These are phyloP conservation scores for Aspergillus proliferans DNA, from an alignment of 2,329 filamentous ascomycete species.

Conservation along the genomic window DNA sequence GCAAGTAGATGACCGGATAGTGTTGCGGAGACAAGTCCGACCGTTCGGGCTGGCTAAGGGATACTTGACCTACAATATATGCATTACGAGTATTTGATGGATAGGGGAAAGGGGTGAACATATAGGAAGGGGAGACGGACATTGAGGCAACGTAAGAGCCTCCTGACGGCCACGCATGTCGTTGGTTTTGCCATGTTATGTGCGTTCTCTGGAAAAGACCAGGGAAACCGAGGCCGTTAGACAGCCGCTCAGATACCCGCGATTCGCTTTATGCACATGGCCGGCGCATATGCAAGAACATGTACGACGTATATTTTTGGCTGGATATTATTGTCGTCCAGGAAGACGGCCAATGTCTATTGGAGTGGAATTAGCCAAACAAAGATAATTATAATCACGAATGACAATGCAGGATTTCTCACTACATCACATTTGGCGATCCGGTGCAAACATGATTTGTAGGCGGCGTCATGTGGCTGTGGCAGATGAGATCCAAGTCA, in stretches of 20 bases:
- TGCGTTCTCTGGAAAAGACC: neutral
- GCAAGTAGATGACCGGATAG: constrained; percentile 19
- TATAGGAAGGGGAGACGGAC: too few relatives aligned
- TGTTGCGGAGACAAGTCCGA: neutral
- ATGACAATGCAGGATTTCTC: too few relatives aligned
- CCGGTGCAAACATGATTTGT: neutral
- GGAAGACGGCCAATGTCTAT: too few relatives aligned
- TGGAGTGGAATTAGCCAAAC: neutral
- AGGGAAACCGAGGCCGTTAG: neutral
- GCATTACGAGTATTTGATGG: too few relatives aligned
- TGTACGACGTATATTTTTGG: neutral
- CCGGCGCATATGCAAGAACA: neutral
- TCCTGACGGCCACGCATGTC: neutral
- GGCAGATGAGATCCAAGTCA: neutral
- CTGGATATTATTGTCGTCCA: neutral
- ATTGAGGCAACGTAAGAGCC: neutral
- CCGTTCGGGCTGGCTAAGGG: neutral
- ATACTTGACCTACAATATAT: neutral
- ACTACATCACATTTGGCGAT: too few relatives aligned
- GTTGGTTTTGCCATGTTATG: too few relatives aligned
- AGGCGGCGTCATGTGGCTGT: neutral
- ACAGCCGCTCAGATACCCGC: neutral
- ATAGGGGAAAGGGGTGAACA: too few relatives aligned
- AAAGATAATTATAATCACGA: neutral
- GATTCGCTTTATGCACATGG: neutral